Percentiles rank a stretch among this genome's conserved stretches.
Evolutionary conservation across 768 basidiomycete genomes (phyloP).

Genomic region (Phanerochaete sordida): DNA sequence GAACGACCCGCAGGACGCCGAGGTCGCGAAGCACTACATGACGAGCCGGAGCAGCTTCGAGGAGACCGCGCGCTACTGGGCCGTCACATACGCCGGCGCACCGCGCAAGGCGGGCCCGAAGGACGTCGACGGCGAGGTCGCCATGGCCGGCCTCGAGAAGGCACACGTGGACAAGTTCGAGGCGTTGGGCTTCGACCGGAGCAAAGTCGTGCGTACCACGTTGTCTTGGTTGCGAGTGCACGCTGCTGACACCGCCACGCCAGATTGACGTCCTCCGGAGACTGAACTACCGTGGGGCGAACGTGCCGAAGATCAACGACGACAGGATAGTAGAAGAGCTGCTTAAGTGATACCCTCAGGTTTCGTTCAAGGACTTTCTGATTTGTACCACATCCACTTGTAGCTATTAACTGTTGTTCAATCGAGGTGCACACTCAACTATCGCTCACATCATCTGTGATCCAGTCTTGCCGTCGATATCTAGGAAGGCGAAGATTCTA

Average conservation of each 20-base stretch:
- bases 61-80: constrained; percentile 93
- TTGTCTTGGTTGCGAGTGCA: background rate
- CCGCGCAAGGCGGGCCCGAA: constrained; percentile 39
- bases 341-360: constrained; percentile 45
- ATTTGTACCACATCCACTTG: background rate
- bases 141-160: constrained; percentile 76
- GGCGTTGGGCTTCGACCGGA: constrained; percentile 74
- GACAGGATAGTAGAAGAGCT: constrained; percentile 86
- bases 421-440: too few relatives aligned
- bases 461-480: too few relatives aligned
- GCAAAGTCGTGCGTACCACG: constrained; percentile 68
- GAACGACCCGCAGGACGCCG: constrained; percentile 95
- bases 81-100: constrained; percentile 85
- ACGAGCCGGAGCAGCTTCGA: constrained; percentile 86
- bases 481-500: too few relatives aligned
- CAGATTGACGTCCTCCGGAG: constrained; percentile 87
- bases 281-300: constrained; percentile 83
- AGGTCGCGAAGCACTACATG: constrained; percentile 96
- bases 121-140: constrained; percentile 39
- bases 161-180: constrained; percentile 85
- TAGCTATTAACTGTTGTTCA: background rate
- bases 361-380: background rate
- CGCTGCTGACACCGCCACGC: background rate
- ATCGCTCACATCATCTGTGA: too few relatives aligned
- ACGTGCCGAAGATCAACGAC: constrained; percentile 75